Evolutionary conservation across 805 yeast genomes (phyloP).

Genomic region (Candida alai): DNA sequence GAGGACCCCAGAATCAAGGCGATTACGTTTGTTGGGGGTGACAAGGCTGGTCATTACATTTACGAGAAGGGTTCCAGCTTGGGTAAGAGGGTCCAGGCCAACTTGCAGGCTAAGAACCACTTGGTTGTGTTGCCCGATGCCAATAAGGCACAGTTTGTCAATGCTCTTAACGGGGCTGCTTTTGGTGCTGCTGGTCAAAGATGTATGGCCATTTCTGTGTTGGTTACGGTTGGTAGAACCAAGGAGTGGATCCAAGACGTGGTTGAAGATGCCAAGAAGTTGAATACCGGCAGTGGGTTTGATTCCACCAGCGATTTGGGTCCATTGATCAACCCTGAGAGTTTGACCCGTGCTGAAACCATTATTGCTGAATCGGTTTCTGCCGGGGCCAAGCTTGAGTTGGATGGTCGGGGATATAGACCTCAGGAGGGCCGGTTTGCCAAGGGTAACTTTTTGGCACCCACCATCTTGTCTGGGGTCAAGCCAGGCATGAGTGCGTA

Average conservation of each 20-base stretch:
- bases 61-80: slow-evolving; percentile 59
- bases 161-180: slow-evolving; percentile 69
- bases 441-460: slow-evolving; percentile 69
- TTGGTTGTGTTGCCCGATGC: slow-evolving; percentile 72
- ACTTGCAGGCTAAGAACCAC: slow-evolving; percentile 78
- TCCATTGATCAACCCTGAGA: slow-evolving; percentile 63
- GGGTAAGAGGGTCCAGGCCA: slow-evolving; percentile 76
- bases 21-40: slow-evolving; percentile 75
- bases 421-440: slow-evolving; percentile 34
- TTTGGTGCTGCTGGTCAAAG: slow-evolving; percentile 86
- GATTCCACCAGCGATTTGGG: slow-evolving; percentile 62
- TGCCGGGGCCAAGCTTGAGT: slow-evolving; percentile 58
- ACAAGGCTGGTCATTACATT: slow-evolving; percentile 73
- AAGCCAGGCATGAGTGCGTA: slow-evolving; percentile 69
- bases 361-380: slow-evolving; percentile 54
- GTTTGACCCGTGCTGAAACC: slow-evolving; percentile 50
- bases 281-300: slow-evolving; percentile 65
- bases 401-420: slow-evolving; percentile 58
- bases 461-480: slow-evolving; percentile 59
- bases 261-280: slow-evolving; percentile 50
- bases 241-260: slow-evolving; percentile 61
- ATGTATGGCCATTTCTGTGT: slow-evolving; percentile 73
- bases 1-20: slow-evolving; percentile 76
- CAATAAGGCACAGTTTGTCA: slow-evolving; percentile 56
- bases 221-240: slow-evolving; percentile 68